Conservation (phyloP, 306 rosid species). For the Comarum palustre region DNA sequence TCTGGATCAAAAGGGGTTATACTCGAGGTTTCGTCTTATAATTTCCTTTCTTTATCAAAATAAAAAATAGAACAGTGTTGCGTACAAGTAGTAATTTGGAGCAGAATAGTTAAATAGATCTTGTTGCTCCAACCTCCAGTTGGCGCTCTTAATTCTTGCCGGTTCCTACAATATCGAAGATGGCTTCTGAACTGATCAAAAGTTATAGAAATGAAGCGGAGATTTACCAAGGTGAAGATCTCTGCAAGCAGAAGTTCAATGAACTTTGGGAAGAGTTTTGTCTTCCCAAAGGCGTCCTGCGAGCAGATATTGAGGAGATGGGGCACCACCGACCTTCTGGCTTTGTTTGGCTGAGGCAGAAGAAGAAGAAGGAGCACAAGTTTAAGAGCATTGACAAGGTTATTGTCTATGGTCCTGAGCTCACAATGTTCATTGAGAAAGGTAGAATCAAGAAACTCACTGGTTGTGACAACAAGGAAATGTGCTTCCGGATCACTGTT, state of each 20-base stretch:
- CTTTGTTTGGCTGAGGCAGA: background rate
- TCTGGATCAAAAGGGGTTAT: background rate
- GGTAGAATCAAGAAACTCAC: background rate
- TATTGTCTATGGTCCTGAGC: background rate
- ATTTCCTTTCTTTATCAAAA: too few relatives aligned
- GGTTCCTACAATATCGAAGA: background rate
- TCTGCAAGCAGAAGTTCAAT: slow-evolving; percentile 1
- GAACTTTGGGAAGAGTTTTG: background rate
- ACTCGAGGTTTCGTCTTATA: background rate
- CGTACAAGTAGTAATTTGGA: background rate
- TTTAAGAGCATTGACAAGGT: background rate
- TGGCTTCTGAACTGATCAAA: background rate
- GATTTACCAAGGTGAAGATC: slow-evolving; percentile 2
- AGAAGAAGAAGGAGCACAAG: background rate
- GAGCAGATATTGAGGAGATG: background rate
- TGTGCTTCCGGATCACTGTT: background rate
- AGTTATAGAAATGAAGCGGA: background rate
- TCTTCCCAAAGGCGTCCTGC: background rate
- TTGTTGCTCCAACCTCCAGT: background rate
- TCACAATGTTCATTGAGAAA: slow-evolving; percentile 9
- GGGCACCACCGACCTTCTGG: background rate
- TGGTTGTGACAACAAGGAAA: slow-evolving; percentile 6
- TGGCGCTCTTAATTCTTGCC: background rate
- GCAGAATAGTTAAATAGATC: background rate
- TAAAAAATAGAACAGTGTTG: background rate